phyloP scores from a whole-genome alignment of 2,329 filamentous ascomycete genomes.

The Scedosporium boydii region DNA sequence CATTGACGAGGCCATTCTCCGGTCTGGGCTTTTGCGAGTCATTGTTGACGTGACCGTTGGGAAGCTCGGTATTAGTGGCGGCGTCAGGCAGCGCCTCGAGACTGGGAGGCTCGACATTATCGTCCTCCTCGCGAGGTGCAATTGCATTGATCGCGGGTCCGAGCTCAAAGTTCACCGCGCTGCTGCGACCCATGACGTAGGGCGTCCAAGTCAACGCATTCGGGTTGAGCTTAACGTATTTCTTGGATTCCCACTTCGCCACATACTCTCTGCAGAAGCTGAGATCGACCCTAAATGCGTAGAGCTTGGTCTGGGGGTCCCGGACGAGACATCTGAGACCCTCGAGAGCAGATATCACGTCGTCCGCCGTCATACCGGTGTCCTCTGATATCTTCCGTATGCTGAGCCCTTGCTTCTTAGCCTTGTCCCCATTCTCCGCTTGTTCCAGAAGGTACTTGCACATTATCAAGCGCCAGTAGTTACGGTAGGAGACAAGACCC shows the following conservation, averaged over 20 bases:
- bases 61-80: background rate
- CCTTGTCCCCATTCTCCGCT: constrained; percentile 19
- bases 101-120: constrained; percentile 20
- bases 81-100: constrained; percentile 1
- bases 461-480: constrained; percentile 88
- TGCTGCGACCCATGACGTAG: constrained; percentile 88
- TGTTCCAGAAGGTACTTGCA: constrained; percentile 69
- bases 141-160: constrained; percentile 76
- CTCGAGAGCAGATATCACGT: constrained; percentile 89
- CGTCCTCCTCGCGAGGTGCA: constrained; percentile 73
- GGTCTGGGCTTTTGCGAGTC: constrained; percentile 2
- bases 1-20: background rate
- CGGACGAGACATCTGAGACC: constrained; percentile 80
- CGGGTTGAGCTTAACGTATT: constrained; percentile 75
- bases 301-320: constrained; percentile 79
- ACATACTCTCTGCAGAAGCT: constrained; percentile 82
- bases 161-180: constrained; percentile 72
- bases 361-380: constrained; percentile 91
- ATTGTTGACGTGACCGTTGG: constrained; percentile 5
- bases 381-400: constrained; percentile 68
- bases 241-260: constrained; percentile 78
- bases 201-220: constrained; percentile 86
- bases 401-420: constrained; percentile 34
- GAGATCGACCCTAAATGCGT: constrained; percentile 81
- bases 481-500: constrained; percentile 93